Conservation (phyloP, 768 basidiomycete genomes). For the Suillus brevipes region DNA sequence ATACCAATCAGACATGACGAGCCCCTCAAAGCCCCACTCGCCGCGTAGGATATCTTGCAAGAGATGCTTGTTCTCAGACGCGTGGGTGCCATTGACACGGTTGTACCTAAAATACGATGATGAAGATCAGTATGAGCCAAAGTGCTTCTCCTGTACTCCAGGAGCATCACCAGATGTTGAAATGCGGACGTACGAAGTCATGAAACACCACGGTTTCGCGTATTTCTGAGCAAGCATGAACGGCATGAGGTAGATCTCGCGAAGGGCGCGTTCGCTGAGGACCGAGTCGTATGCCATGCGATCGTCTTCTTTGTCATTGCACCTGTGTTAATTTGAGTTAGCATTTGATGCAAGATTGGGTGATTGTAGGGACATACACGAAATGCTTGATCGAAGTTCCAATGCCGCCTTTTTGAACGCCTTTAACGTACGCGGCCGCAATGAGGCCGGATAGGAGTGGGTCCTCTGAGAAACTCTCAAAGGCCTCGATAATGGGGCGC, state of each 20-base stretch:
- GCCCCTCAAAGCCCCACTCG: slow-evolving; percentile 75
- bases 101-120: slow-evolving; percentile 49
- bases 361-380: slow-evolving; percentile 45
- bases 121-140: neutral
- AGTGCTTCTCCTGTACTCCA: neutral
- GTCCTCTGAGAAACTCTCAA: slow-evolving; percentile 81
- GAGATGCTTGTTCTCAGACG: slow-evolving; percentile 61
- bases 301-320: slow-evolving; percentile 83
- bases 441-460: slow-evolving; percentile 71
- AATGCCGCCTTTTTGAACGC: slow-evolving; percentile 75
- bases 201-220: slow-evolving; percentile 53
- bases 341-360: neutral
- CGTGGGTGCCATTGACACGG: slow-evolving; percentile 75
- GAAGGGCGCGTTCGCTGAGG: slow-evolving; percentile 49
- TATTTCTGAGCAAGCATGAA: slow-evolving; percentile 58
- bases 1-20: slow-evolving; percentile 85
- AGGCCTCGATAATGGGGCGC: slow-evolving; percentile 44
- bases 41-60: slow-evolving; percentile 62
- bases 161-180: neutral
- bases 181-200: slow-evolving; percentile 56
- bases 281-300: slow-evolving; percentile 60
- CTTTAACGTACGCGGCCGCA: slow-evolving; percentile 72
- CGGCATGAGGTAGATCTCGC: slow-evolving; percentile 64
- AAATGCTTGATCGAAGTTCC: slow-evolving; percentile 83
- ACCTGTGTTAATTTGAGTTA: slow-evolving; percentile 35